Evolutionary conservation across 805 yeast species (phyloP), one percentile per base, ranked within the genome.

Genomic region (Phaffomyces thermotolerans): DNA sequence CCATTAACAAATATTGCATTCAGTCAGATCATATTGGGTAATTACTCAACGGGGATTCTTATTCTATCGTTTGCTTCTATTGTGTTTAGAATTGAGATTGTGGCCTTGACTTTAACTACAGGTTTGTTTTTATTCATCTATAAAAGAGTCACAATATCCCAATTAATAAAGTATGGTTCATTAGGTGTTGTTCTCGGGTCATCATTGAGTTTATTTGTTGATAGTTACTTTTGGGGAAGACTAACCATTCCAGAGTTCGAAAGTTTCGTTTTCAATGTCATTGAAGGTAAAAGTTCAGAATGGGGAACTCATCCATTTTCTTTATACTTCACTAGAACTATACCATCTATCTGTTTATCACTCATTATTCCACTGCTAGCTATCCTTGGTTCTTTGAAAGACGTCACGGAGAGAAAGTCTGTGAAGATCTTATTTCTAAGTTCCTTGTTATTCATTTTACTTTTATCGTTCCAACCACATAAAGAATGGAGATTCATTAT

Each of bases 401-500:
- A 63, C 39, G 62, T 66, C 23, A 57, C 59, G 14, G 54, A 57
- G 20, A 56, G 54, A 18, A 53, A 56, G 15, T 46, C 62, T 1
- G 53, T 77, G 32, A 71, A 75, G 34, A 62, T 79, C 6, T 56
- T 81, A 24, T 68, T 75, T 2, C 46, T 74, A 15, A 67, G 87
- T 1, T 65, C 84, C 0, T 35, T 80, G 1, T 40, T 75, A 14
- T 90, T 68, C 56, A 70, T 89, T n/a, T 48, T 67, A 2, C 54
- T 78, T 6, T 72, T 89, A 73, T 88, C 96, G 0, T 60, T 81
- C 41, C 93, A 85, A 61, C 89, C 93, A 3, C 97, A 91, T 55
- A 91, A 91, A 59, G 98, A 91, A 67, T 87, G 95, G 95, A 75
- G 97, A 53, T 91, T 91, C 56, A 78, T 91, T 34, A 68, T 83